Base-by-base conservation (phyloP, 1,284 basidiomycete species). In the Lignosus rhinocerotis region DNA sequence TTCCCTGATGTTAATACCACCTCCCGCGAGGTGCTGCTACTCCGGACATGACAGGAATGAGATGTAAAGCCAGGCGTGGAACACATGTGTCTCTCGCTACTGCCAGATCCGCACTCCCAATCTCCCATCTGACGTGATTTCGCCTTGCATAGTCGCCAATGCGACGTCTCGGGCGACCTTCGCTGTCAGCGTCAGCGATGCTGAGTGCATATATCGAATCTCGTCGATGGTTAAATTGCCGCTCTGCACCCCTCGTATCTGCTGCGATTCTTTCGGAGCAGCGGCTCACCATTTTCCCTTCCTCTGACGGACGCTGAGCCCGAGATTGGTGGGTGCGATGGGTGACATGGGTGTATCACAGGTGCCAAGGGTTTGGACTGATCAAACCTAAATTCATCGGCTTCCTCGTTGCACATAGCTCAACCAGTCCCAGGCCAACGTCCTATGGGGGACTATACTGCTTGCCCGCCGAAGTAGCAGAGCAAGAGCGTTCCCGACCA, bases 381-480 rank as follows among this genome's bases (percentile, higher is more conserved):
- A 63, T 60, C 61, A 63, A 63, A 63, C 55, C 47, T 54, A 55
- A 53, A 52, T 32, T n/a, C 36, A 10, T 17, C 53, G 39, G 50
- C 33, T 30, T 41, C 41, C 39, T 43, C 39, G 33, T 14, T 16
- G 33, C 32, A 16, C 16, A 25, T 25, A 17, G 31, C 11, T 9
- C 45, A 31, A 8, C 25, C 31, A 25, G 25, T 12, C 45, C 4
- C 31, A 25, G 45, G 25, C 25, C 25, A 25, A 25, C 25, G 25
- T 25, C 25, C 25, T 25, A 25, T 2, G 25, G 25, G 25, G 25
- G 25, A 25, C 25, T 25, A 25, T 25, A 4, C 44, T 31, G 21
- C 34, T 12, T 42, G 39, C 53, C 45, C 53, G 45, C 30, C 30
- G 46, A 25, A 16, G 11, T 25, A 25, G 31, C 25, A 16, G 16